Evolutionary conservation across 208 protist species (phyloP).

Genomic region (Leishmania tarentolae): DNA sequence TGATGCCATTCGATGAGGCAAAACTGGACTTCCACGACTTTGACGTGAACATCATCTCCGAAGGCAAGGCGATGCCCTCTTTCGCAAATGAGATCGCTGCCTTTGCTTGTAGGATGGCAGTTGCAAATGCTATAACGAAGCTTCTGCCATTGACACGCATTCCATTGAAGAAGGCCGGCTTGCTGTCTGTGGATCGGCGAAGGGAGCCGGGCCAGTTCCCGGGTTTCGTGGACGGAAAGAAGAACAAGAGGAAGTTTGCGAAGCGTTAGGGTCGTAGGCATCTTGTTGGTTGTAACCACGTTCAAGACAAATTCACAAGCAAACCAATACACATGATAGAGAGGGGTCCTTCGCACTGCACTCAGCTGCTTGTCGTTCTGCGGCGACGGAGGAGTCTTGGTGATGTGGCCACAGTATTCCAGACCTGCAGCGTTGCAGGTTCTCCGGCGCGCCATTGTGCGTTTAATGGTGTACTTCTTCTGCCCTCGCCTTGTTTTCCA

Average conservation of each 20-base stretch:
- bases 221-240: conserved; percentile 85
- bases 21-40: conserved; percentile 86
- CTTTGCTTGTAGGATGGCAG: conserved; percentile 82
- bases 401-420: background rate
- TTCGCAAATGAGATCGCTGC: conserved; percentile 86
- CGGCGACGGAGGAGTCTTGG: background rate
- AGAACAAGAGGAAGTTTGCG: conserved; percentile 82
- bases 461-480: background rate
- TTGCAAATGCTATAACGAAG: conserved; percentile 86
- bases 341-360: background rate
- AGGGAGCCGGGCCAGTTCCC: conserved; percentile 84
- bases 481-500: background rate
- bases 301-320: background rate
- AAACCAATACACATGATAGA: background rate
- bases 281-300: conserved; percentile 14
- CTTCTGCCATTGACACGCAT: conserved; percentile 84
- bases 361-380: background rate
- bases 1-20: conserved; percentile 91
- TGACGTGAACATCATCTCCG: conserved; percentile 82
- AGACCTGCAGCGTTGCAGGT: background rate
- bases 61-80: conserved; percentile 85
- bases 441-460: background rate
- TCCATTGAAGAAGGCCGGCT: conserved; percentile 86
- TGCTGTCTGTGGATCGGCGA: conserved; percentile 86
- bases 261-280: conserved; percentile 70